Conservation (phyloP, 345 rosid genomes). For the Anastatica hierochuntica region DNA sequence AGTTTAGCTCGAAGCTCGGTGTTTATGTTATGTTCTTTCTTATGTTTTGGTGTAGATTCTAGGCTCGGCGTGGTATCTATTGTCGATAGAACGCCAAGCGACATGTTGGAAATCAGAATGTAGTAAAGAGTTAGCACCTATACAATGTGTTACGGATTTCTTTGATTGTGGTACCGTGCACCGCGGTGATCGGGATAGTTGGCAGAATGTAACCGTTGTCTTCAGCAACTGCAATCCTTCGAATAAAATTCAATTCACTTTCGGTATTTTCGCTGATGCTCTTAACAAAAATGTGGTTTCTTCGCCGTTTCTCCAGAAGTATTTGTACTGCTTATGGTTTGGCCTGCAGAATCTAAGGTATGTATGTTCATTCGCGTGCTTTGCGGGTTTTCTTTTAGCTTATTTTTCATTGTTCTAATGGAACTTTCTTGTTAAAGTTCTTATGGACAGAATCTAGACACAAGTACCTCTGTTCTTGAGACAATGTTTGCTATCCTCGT, state of each 20-base stretch:
- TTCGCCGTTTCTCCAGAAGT: slow-evolving; percentile 49
- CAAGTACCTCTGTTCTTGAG: slow-evolving; percentile 45
- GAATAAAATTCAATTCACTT: slow-evolving; percentile 34
- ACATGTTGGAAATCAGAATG: slow-evolving; percentile 74
- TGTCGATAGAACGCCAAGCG: slow-evolving; percentile 69
- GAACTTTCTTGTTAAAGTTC: slow-evolving; percentile 31
- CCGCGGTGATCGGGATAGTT: slow-evolving; percentile 16
- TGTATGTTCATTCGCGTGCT: neutral
- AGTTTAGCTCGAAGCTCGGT: too few relatives aligned
- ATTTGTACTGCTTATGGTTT: slow-evolving; percentile 89
- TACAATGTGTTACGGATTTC: slow-evolving; percentile 34
- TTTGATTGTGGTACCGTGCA: slow-evolving; percentile 51
- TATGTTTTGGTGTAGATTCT: slow-evolving; percentile 39
- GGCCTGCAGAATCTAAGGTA: slow-evolving; percentile 92
- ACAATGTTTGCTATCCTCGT: slow-evolving; percentile 47
- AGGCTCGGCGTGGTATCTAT: slow-evolving; percentile 84
- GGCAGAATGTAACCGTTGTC: slow-evolving; percentile 55
- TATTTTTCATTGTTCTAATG: neutral
- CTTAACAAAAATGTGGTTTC: slow-evolving; percentile 52
- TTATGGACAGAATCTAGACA: slow-evolving; percentile 37
- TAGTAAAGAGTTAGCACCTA: slow-evolving; percentile 33
- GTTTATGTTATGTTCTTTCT: neutral
- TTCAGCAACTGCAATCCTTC: slow-evolving; percentile 52
- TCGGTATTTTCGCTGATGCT: slow-evolving; percentile 67
- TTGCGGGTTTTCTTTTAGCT: neutral